These are phyloP conservation scores for Malus hybrid DNA, from an alignment of 331 rosid genomes.

Conservation along the genomic window DNA sequence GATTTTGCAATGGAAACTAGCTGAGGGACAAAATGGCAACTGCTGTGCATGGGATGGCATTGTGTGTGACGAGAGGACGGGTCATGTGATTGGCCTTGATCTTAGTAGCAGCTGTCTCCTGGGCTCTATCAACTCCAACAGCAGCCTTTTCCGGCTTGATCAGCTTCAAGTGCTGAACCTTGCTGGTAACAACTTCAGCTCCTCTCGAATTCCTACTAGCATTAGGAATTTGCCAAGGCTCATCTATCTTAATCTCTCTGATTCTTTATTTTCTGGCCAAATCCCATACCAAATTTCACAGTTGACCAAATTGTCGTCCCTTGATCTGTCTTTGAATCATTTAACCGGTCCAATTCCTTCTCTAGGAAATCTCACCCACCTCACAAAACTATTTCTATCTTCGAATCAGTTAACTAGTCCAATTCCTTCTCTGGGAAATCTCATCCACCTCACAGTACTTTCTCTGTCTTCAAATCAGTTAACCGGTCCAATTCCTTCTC, in stretches of 20 bases:
- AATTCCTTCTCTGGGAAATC: no score
- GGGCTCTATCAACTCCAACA: neutral
- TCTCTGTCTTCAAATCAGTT: no score
- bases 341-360: no score
- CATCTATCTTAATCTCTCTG: neutral
- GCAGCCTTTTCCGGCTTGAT: neutral
- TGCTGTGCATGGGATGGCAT: neutral
- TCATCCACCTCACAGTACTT: no score
- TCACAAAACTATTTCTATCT: no score
- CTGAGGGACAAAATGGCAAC: neutral
- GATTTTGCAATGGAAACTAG: neutral
- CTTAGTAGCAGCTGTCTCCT: no score
- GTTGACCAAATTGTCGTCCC: neutral
- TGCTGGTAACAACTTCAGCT: neutral
- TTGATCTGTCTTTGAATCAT: no score
- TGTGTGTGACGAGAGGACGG: neutral
- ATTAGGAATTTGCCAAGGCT: neutral
- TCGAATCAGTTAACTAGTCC: no score
- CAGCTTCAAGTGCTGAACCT: neutral
- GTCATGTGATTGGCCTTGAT: neutral
- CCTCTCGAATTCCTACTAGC: neutral
- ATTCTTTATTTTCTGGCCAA: no score
- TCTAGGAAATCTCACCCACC: no score
- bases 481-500: no score
- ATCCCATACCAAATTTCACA: neutral